Evolutionary conservation across 306 rosid species (phyloP).

Genomic region (Begonia masoniana): DNA sequence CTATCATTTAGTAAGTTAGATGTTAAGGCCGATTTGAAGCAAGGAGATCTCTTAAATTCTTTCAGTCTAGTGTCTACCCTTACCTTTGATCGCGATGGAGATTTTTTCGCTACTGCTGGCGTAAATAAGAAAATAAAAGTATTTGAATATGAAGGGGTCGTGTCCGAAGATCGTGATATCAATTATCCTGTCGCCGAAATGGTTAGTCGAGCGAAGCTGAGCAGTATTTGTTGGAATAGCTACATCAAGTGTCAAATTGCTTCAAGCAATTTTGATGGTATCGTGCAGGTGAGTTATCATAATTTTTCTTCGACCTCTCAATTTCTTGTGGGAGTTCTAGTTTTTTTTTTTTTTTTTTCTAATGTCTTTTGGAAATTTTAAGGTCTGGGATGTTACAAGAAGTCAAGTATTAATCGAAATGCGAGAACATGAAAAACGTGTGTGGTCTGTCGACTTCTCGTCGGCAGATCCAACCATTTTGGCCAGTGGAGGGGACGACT

Average conservation of each 20-base stretch:
- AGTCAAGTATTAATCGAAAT: constrained; percentile 74
- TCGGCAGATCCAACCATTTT: constrained; percentile 89
- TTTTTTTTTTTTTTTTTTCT: too few species aligned
- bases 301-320: constrained; percentile 1
- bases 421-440: constrained; percentile 91
- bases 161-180: constrained; percentile 79
- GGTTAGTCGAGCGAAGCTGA: constrained; percentile 73
- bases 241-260: constrained; percentile 98
- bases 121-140: constrained; percentile 90
- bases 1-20: constrained; percentile 65
- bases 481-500: constrained; percentile 94
- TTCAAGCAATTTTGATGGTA: constrained; percentile 96
- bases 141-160: constrained; percentile 64
- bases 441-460: constrained; percentile 94
- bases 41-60: constrained; percentile 93
- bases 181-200: constrained; percentile 97
- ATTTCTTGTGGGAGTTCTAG: too few species aligned
- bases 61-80: constrained; percentile 88
- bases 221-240: constrained; percentile 92
- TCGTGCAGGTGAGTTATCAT: constrained; percentile 62
- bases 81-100: constrained; percentile 92
- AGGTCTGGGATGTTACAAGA: constrained; percentile 96
- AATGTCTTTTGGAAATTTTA: constrained; percentile 13
- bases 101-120: constrained; percentile 87
- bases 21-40: constrained; percentile 92